Evolutionary conservation across 352 stramenopile species (phyloP), one percentile per base, ranked within the genome.

Genomic region (Pythium scleroteichum): DNA sequence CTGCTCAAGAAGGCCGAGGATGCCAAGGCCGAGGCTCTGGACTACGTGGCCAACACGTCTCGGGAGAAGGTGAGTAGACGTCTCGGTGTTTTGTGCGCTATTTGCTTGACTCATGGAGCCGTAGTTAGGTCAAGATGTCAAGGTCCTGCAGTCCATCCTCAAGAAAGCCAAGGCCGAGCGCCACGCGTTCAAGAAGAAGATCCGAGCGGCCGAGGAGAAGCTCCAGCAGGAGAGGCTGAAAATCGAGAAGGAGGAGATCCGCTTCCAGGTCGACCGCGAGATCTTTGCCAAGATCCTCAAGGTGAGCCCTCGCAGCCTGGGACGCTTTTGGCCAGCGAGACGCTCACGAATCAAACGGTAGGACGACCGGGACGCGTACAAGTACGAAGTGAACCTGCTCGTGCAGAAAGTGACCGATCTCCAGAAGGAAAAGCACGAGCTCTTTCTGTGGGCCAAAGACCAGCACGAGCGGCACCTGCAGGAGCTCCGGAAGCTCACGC

Each of bases 271-370:
- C 6, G 85, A 94, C 49, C 81, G 84, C 24, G 85, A 92, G 62
- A 92, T 94, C 51, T 94, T 94, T 46, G 84, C 85, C 49, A 91
- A 89, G 60, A 92, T 92, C 50, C 68, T 92, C 17, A 79, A 94
- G 75, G 83, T 88, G 35, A 10, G 33, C 29, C 10, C 29, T 35
- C 29, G 5, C 10, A 5, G 5, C 29, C 29, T 35, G 10, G 29
- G 29, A 35, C 29, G n/a, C n/a, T n/a, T n/a, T n/a, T n/a, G n/a
- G n/a, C n/a, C n/a, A n/a, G n/a, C n/a, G 23, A 41, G 26, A 41
- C 2, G 41, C 4, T 42, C 9, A 51, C 22, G 39, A 4, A 3
- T 8, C 13, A 41, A 27, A 17, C 12, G n/a, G 39, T 20, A 88
- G 82, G 85, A 94, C 33, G 85, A 94, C 35, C 79, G 85, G 29